These are phyloP conservation scores for Licmophora abbreviata DNA, from an alignment of 108 stramenopile species.

Conservation along the genomic window DNA sequence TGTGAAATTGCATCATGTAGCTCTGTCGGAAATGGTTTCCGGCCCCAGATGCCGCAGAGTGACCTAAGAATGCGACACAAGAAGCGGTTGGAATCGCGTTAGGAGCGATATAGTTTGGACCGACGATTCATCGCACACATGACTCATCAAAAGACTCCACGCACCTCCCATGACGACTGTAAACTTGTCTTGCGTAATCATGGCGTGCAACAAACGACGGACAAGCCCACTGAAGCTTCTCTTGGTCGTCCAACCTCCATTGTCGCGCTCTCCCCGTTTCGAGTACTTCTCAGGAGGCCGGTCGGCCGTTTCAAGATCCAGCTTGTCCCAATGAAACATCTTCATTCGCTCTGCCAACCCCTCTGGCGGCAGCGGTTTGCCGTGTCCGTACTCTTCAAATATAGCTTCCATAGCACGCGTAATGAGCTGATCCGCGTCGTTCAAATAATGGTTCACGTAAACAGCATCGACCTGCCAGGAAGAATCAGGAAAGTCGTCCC, in stretches of 20 bases:
- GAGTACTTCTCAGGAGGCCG: constrained; percentile 11
- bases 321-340: constrained; percentile 50
- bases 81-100: no score
- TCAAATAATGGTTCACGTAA: constrained; percentile 76
- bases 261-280: constrained; percentile 19
- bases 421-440: constrained; percentile 60
- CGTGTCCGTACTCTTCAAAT: constrained; percentile 51
- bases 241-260: constrained; percentile 75
- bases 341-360: constrained; percentile 28
- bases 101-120: no score
- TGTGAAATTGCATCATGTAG: constrained; percentile 63
- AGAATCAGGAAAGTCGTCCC: constrained; percentile 57
- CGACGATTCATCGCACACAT: no score
- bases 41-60: constrained; percentile 45
- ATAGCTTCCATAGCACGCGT: constrained; percentile 58
- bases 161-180: constrained; percentile 51
- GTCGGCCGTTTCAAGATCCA: constrained; percentile 28
- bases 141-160: no score
- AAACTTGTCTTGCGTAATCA: constrained; percentile 78
- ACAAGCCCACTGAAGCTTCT: constrained; percentile 59
- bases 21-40: constrained; percentile 75
- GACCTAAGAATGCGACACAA: no score
- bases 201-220: constrained; percentile 71
- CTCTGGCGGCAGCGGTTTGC: constrained; percentile 43
- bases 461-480: constrained; percentile 85